Base-by-base conservation (phyloP, 768 basidiomycete species). In the Kwoniella botswanensis region DNA sequence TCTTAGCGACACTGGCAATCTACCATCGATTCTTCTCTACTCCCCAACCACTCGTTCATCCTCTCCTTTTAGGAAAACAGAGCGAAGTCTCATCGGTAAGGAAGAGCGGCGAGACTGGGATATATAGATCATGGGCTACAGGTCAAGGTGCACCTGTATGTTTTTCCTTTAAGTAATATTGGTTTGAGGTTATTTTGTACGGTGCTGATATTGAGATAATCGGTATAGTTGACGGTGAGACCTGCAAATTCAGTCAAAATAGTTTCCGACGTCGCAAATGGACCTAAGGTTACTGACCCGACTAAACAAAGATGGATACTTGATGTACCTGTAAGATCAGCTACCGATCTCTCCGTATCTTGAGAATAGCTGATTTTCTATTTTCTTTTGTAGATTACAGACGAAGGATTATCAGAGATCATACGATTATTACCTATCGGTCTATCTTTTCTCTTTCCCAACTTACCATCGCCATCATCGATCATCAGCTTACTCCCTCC, bases 11-110 rank as follows among this genome's bases (percentile, higher is more conserved):
- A 17, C 54, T 82, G n/a, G 50, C 71, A 4, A 61, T 82, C 10
- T 81, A 77, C 56, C 62, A 69, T 43, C 71, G 80, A 11, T 75
- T 79, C 74, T 80, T 82, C 70, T 68, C 74, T 2, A 59, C 63
- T 1, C 76, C 79, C 10, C 18, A 70, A 12, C 81, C 83, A 3
- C 88, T 95, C 54, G 93, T 95, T 0, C 94, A 97, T 78, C 94
- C 94, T n/a, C 91, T 98, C 74, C 87, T 96, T 10, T 88, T 98
- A 1, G 94, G 94, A 7, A 86, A 93, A 61, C 94, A 98, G 86
- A 93, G 93, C 76, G 95, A 97, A 82, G 91, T 91, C 29, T 90
- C 90, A 13, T 87, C 90, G 61, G 92, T 94, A 3, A 86, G 94
- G 64, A 90, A 92, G 78, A 87, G 91, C 13, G 86, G 88, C 9